Evolutionary conservation across 2,329 filamentous ascomycete species (phyloP).

Genomic region (Dothideomycetidae sp.): DNA sequence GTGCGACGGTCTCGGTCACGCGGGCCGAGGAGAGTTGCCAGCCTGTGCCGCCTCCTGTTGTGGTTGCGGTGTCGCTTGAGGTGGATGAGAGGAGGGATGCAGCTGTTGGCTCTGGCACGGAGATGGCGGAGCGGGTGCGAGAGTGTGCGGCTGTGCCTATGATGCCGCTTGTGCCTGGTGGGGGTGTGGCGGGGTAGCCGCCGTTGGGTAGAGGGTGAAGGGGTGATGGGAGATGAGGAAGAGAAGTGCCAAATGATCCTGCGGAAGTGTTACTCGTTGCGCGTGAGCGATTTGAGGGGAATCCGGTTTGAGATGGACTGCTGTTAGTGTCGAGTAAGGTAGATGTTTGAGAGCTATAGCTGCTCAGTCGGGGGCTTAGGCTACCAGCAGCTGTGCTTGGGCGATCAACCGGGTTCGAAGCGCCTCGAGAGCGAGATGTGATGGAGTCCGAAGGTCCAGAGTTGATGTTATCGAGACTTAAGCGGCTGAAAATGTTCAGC

Average conservation of each 20-base stretch:
- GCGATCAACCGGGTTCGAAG: constrained; percentile 17
- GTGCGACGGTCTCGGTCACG: constrained; percentile 83
- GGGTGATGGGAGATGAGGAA: constrained; percentile 22
- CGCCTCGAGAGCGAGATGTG: constrained; percentile 14
- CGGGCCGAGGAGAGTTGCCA: constrained; percentile 37
- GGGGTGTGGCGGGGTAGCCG: constrained; percentile 14
- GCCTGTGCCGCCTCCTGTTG: too few relatives aligned
- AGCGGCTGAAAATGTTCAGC: constrained; percentile 76
- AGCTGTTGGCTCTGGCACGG: constrained; percentile 6
- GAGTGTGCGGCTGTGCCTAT: constrained; percentile 13
- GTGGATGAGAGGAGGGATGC: constrained; percentile 18
- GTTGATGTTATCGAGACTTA: constrained; percentile 64
- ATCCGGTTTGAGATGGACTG: constrained; percentile 28
- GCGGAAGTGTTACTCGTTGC: constrained; percentile 69
- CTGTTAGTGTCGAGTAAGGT: constrained; percentile 55
- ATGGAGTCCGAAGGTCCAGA: constrained; percentile 25
- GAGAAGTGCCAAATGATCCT: constrained; percentile 30
- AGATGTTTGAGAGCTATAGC: constrained; percentile 65
- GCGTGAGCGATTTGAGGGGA: constrained; percentile 43
- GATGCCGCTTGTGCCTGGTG: constrained; percentile 6
- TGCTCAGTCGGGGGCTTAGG: constrained; percentile 59
- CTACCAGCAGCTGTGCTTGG: constrained; percentile 41
- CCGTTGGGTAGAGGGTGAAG: constrained; percentile 13
- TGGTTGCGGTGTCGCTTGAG: too few relatives aligned
- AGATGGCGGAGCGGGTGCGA: constrained; percentile 5